Base-by-base conservation (phyloP, 1,139 yeast genomes). In the Scheffersomyces cryptocercus region DNA sequence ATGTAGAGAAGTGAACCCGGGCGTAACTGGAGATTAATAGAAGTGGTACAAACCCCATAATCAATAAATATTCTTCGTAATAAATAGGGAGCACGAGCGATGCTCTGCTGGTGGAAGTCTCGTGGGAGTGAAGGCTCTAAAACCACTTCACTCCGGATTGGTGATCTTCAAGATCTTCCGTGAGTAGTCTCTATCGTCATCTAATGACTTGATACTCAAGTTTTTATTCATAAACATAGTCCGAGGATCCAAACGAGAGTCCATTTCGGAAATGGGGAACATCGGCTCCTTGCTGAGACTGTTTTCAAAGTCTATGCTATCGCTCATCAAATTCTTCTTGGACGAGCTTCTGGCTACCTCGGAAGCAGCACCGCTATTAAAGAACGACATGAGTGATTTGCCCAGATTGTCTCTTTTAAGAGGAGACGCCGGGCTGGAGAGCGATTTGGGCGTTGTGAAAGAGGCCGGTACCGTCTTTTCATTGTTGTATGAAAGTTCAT, bases 111-210 rank as follows among this genome's bases (percentile, higher is more conserved):
- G 3, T 20, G 8, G 26, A 20, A 20, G 26, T 20, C 1, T 20
- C 26, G 26, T 20, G 3, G 26, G 26, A 20, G 26, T 6, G 26
- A 20, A 20, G 26, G 26, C 26, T 20, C 26, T 20, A 20, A 20
- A 16, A 16, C 20, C 20, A 16, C 8, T 20, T 20, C 26, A 20
- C 26, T 68, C 78, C 2, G 88, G 88, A 63, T 87, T 87, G n/a
- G 85, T 78, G 29, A 87, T 84, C 43, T 85, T 75, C 45, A 88
- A 68, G 11, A 83, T 85, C 50, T 82, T 76, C 46, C 95, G 70
- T 6, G 88, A 81, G 61, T 87, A 87, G 60, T 87, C 95, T 46
- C 75, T 70, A 49, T 86, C 85, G 60, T 88, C 95, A 33, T 82
- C 85, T 44, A 88, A 66, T n/a, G 88, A 79, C 49, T 80, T 73